Conservation (phyloP, 257 asterid species). For the Orobanche coerulescens region DNA sequence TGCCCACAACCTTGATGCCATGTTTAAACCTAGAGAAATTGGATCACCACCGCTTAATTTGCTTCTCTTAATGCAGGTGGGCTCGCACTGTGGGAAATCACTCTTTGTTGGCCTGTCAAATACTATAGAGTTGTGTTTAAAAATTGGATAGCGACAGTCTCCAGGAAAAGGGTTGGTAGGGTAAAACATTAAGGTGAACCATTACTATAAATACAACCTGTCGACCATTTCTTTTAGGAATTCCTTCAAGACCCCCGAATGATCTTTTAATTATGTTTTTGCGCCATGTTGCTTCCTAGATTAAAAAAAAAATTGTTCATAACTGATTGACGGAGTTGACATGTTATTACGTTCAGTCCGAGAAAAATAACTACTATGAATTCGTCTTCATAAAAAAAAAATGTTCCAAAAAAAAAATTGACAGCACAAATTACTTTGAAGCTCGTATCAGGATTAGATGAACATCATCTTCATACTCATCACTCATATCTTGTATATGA, state of each 20-base stretch:
- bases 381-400: no score
- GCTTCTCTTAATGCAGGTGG: slow-evolving; percentile 25
- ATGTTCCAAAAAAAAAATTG: no score
- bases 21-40: slow-evolving; percentile 17
- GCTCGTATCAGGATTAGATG: no score
- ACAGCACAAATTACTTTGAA: no score
- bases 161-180: slow-evolving; percentile 27
- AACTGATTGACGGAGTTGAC: no score
- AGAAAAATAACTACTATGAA: no score
- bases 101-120: no score
- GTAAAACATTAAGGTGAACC: background rate
- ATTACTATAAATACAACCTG: background rate
- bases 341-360: no score
- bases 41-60: slow-evolving; percentile 24
- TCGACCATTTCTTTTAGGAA: background rate
- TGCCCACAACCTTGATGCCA: slow-evolving; percentile 87
- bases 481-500: no score
- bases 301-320: no score
- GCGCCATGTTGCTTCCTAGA: background rate
- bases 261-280: background rate
- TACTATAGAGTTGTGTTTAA: no score
- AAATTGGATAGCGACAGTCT: background rate
- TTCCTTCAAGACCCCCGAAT: slow-evolving; percentile 15
- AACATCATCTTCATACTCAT: no score
- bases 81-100: slow-evolving; percentile 1